A percentile compares a stretch with the other conserved stretches of the same genome.
phyloP scores from a whole-genome alignment of 345 rosid species.

The Rubroshorea leprosula region DNA sequence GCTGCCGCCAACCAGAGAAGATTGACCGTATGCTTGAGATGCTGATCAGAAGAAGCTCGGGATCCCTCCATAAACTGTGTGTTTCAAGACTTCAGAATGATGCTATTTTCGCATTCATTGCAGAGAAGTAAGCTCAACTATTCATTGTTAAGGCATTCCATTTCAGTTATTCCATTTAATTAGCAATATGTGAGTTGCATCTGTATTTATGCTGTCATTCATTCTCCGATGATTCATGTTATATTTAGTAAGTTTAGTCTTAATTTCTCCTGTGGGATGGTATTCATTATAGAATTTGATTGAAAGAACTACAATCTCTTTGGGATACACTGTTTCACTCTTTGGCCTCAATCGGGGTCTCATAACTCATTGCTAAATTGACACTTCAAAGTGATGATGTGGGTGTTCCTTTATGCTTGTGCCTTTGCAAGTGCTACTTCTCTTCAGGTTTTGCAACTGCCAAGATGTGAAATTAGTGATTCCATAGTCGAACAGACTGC shows the following conservation, averaged over 20 bases:
- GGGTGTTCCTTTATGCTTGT: constrained; percentile 10
- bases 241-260: no score
- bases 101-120: constrained; percentile 56
- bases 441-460: constrained; percentile 56
- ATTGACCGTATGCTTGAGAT: constrained; percentile 69
- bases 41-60: constrained; percentile 61
- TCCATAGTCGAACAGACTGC: constrained; percentile 56
- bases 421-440: constrained; percentile 64
- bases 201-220: not conserved
- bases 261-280: no score
- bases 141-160: not conserved
- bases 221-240: not conserved
- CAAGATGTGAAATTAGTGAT: constrained; percentile 57
- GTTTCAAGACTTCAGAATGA: constrained; percentile 53
- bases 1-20: constrained; percentile 28
- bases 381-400: constrained; percentile 11
- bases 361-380: constrained; percentile 2
- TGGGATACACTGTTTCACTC: no score
- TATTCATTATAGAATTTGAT: no score
- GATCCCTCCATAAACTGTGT: constrained; percentile 68
- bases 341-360: no score
- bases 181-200: no score
- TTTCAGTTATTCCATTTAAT: not conserved
- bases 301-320: no score
- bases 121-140: constrained; percentile 56